Base-by-base conservation (phyloP, 345 rosid genomes). In the Alliaria petiolata region DNA sequence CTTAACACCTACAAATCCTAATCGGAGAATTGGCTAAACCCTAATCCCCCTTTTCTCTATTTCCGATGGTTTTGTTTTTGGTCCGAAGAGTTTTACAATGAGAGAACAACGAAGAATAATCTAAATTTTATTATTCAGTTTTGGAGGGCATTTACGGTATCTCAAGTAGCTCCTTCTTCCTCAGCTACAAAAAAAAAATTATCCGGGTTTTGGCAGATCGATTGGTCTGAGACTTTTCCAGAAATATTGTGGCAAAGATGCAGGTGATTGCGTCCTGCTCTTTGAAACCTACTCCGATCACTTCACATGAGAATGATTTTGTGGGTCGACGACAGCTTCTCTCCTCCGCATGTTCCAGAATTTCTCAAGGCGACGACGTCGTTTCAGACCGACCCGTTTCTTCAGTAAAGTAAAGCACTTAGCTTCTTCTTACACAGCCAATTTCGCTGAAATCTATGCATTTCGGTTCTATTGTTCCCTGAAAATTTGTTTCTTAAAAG, bases 291-390 rank as follows among this genome's bases (percentile, higher is more conserved):
- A 55, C 45, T 49, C 51, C 58, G 44, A 69, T 60, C 61, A 56
- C 14, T 50, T 45, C 58, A 17, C 46, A 8, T 1, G 70, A 68
- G 8, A 74, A 76, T 60, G 76, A 61, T 38, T 65, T 74, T 22
- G 40, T 82, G 59, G 75, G 78, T 57, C 79, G 83, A 56, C 60
- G 80, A 9, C 51, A 71, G 56, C 83, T 82, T 67, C 69, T 82
- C 43, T 77, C 85, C 56, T 70, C 79, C 40, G 74, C 71, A 3
- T 84, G 79, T 72, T 82, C 80, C 52, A 72, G 60, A 59, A 68
- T 65, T 19, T 67, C 78, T 13, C 67, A 47, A 11, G n/a, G 61
- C 61, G 39, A 42, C 33, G 72, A 67, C 28, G 50, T 43, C 36
- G 46, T 62, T 70, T 75, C 81, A 26, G 54, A 66, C 73, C 74